These are phyloP conservation scores for Boletus bicolor DNA, from an alignment of 768 basidiomycete species.

Conservation along the genomic window DNA sequence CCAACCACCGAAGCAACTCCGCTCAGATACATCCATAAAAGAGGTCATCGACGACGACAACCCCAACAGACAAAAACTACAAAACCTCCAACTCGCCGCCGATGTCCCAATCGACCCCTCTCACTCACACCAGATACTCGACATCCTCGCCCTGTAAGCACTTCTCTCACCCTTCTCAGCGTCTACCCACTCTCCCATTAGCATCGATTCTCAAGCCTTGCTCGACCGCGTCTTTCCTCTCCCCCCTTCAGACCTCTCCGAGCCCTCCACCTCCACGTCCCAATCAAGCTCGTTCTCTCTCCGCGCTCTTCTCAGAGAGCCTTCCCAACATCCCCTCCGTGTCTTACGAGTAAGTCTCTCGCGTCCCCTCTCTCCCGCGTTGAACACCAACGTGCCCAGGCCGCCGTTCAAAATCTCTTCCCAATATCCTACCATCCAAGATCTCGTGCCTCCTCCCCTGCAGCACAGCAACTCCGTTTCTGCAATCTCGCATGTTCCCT, in stretches of 20 bases:
- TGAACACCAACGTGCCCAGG: constrained; percentile 31
- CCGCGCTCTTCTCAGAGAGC: constrained; percentile 53
- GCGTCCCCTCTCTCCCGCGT: constrained; percentile 13
- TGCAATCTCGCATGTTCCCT: constrained; percentile 71
- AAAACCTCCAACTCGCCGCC: constrained; percentile 38
- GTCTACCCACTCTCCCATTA: constrained; percentile 25
- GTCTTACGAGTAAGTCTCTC: constrained; percentile 52
- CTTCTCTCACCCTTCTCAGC: neutral
- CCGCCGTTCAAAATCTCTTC: constrained; percentile 63
- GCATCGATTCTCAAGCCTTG: constrained; percentile 69
- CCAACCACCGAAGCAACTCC: constrained; percentile 47
- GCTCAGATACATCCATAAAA: constrained; percentile 29
- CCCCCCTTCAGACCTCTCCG: constrained; percentile 35
- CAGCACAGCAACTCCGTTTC: constrained; percentile 69
- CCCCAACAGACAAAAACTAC: constrained; percentile 16
- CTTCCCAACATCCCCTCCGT: constrained; percentile 50
- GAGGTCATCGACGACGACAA: constrained; percentile 29
- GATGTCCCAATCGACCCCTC: constrained; percentile 44
- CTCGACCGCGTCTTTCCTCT: constrained; percentile 77
- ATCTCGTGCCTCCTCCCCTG: constrained; percentile 58
- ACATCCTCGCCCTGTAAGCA: constrained; percentile 55
- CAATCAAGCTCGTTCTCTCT: constrained; percentile 43
- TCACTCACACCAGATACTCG: constrained; percentile 54
- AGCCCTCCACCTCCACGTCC: constrained; percentile 40
- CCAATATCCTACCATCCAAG: constrained; percentile 69